Base-by-base conservation (phyloP, 306 rosid genomes). In the Styphnolobium japonicum region DNA sequence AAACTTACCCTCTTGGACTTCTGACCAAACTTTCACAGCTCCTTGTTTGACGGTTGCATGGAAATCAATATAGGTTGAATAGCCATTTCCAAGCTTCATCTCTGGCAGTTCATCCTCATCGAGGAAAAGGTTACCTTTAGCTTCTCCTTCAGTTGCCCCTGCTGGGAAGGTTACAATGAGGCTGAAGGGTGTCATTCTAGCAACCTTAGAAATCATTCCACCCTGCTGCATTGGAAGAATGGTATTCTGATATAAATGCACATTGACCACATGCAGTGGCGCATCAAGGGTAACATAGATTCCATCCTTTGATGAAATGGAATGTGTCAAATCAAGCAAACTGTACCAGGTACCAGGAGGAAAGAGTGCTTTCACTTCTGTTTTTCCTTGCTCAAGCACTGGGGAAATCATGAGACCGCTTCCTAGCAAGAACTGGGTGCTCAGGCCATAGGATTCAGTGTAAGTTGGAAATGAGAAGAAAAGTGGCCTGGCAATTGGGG, bases 311-410 rank as follows among this genome's bases (percentile, higher is more conserved):
- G 94, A 88, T 10, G 81, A 33, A 22, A 95, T 69, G 72, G 86
- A 73, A 33, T 85, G 86, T 3, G 94, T 87, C 89, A 85, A 81
- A 82, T 95, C 90, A 46, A 93, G 93, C 60, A 95, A 76, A 73
- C 90, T 93, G 85, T 92, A 95, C 99, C 99, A 95, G 48, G 87
- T 76, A 48, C 99, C 99, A 0, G 99, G 98, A 39, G 97, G 97
- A 73, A 93, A 95, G 63, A 95, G 81, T 23, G 99, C 98, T 51
- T 87, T 84, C 46, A 95, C 98, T 43, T 80, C 61, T 3, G 98
- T 78, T 73, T 91, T 90, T 3, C 89, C 97, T 67, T 87, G 88
- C 80, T 95, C 98, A 0, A 95, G 86, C 61, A 95, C 98, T 0
- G 99, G 98, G 12, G 99, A 95, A 25, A 95, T 77, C 93, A 92